Conservation (phyloP, 139 green algal species). For the Ettlia oleoabundans region DNA sequence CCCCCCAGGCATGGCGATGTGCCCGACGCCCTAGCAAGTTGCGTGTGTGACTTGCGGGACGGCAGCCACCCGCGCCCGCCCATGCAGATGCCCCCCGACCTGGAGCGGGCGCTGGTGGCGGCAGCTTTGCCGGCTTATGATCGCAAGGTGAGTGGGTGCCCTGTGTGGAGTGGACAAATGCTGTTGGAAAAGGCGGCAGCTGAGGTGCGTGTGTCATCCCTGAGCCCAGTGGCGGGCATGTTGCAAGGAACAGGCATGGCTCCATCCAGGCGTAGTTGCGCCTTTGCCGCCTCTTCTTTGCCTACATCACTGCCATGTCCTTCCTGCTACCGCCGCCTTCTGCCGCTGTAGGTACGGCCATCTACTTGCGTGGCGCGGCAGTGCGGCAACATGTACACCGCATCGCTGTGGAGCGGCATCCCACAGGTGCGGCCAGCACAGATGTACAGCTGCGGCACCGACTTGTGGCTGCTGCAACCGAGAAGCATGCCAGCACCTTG, state of each 20-base stretch:
- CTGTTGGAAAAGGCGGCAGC: not conserved
- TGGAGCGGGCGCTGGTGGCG: slow-evolving; percentile 34
- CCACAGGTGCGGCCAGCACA: slow-evolving; percentile 3
- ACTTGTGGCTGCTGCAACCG: too few species aligned
- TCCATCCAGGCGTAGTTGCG: not conserved
- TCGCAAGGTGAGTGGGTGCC: slow-evolving; percentile 30
- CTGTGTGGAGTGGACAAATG: not conserved
- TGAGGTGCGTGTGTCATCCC: not conserved
- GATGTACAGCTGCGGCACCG: not conserved
- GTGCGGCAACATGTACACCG: slow-evolving; percentile 85
- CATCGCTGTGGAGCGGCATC: slow-evolving; percentile 42
- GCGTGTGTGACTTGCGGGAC: not conserved
- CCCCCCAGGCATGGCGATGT: slow-evolving; percentile 12
- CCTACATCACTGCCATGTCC: not conserved
- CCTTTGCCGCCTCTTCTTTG: not conserved
- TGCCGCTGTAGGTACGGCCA: slow-evolving; percentile 55
- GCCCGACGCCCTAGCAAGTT: not conserved
- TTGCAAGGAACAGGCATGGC: not conserved
- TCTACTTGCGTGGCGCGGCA: slow-evolving; percentile 44
- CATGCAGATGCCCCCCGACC: slow-evolving; percentile 25
- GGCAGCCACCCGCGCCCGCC: slow-evolving; percentile 35
- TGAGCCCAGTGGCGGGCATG: not conserved
- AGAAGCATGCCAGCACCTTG: too few species aligned
- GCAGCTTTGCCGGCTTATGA: slow-evolving; percentile 36
- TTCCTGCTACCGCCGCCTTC: too few species aligned